Evolutionary conservation across 208 protist genomes (phyloP).

Genomic region (Wallacemonas sp.): DNA sequence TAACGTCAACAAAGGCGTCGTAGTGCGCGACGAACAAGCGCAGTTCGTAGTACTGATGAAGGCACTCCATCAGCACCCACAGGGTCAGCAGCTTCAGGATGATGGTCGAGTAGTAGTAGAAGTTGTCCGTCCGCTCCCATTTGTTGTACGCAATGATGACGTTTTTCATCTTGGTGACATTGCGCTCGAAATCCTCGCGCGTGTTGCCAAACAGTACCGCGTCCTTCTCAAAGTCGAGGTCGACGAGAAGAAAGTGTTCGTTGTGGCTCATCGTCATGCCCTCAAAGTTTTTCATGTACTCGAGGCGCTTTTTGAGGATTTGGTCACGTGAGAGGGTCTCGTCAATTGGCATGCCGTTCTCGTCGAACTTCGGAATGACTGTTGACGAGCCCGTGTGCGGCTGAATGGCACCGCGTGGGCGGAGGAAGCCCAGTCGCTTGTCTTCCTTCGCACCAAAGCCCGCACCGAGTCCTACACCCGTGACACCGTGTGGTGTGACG

Average conservation of each 20-base stretch:
- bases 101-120: conserved; percentile 81
- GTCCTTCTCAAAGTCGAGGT: conserved; percentile 88
- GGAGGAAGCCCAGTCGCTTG: conserved; percentile 81
- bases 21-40: conserved; percentile 62
- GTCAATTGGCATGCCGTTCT: conserved; percentile 72
- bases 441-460: conserved; percentile 81
- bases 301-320: conserved; percentile 57
- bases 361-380: conserved; percentile 68
- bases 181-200: conserved; percentile 79
- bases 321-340: conserved; percentile 57
- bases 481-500: conserved; percentile 58
- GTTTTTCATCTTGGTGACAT: conserved; percentile 76
- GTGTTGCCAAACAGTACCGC: conserved; percentile 78
- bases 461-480: conserved; percentile 58
- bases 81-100: conserved; percentile 60
- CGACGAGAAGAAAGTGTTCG: conserved; percentile 87
- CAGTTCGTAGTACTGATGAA: conserved; percentile 83
- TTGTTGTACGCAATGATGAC: conserved; percentile 76
- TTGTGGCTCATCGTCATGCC: conserved; percentile 73
- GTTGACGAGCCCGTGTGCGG: conserved; percentile 40
- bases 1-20: conserved; percentile 67
- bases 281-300: conserved; percentile 83
- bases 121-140: conserved; percentile 86
- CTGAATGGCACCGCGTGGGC: conserved; percentile 61
- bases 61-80: conserved; percentile 71